Evolutionary conservation across 2,329 filamentous ascomycete genomes (phyloP), one percentile per base, ranked within the genome.

Genomic region (Hypoxylon sp.): DNA sequence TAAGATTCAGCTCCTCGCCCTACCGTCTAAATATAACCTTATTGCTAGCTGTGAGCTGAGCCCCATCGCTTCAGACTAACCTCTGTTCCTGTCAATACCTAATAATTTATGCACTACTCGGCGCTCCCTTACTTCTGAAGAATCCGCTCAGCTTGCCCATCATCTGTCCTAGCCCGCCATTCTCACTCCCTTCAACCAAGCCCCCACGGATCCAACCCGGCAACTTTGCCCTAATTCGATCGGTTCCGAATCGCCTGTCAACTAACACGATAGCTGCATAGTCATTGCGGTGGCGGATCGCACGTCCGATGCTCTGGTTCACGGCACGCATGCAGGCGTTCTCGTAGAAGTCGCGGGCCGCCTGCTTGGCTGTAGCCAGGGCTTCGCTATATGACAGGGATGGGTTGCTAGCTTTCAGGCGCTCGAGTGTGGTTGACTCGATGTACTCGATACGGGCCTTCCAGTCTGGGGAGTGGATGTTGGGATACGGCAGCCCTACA

Each of bases 251-350:
- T 54, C 96, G 84, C 68, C 86, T 84, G 78, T 99, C 96, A 32
- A 96, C 82, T 75, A 99, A 85, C 61, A 97, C 80, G 68, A 99
- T 97, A 14, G 91, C 90, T 3, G 96, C 96, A 79, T 97, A 98
- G 79, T 99, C 96, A 23, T 87, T 88, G 59, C 86, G 87, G 76
- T 99, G 96, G 48, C 96, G 85, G 73, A 99, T 97, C 0, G 94
- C 96, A 63, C 96, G 85, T 0, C 96, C 96, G 71, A 99, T 94
- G 75, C 93, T 96, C 81, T 99, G 96, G 77, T 99, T 99, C 3
- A 99, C 96, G 3, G 94, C 93, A 39, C 96, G 86, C 94, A 99
- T 97, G 77, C 94, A 97, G 0, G 93, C 88, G 76, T 98, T 98
- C 77, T 97, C 94, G 75, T 96, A 97, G 75, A 93, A 97, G 65